These are phyloP conservation scores for Aureobasidium lini DNA, from an alignment of 2,329 filamentous ascomycete species.

Conservation along the genomic window DNA sequence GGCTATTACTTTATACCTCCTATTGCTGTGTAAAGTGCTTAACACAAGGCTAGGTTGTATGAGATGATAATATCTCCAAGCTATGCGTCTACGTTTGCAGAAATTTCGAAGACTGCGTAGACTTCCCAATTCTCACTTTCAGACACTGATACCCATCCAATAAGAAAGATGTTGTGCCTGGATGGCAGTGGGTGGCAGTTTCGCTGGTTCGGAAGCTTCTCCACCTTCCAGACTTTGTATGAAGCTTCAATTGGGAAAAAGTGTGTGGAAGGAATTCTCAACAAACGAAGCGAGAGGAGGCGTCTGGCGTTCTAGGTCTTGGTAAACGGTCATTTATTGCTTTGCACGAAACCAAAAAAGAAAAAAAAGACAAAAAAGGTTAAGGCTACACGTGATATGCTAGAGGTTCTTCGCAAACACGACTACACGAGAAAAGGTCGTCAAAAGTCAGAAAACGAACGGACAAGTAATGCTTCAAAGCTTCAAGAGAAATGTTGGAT, in stretches of 20 bases:
- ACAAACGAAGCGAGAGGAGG: neutral
- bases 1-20: neutral
- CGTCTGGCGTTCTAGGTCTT: neutral
- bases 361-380: too few species aligned
- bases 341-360: neutral
- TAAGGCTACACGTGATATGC: too few species aligned
- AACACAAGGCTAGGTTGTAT: too few species aligned
- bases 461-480: neutral
- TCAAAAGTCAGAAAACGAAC: too few species aligned
- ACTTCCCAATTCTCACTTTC: too few species aligned
- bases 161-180: neutral
- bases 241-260: neutral
- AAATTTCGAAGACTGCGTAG: too few species aligned
- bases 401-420: too few species aligned
- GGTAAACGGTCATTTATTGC: conserved; percentile 1
- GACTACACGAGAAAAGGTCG: too few species aligned
- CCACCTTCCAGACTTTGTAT: neutral
- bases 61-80: too few species aligned
- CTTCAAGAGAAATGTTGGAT: neutral
- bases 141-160: too few species aligned
- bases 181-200: neutral
- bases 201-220: neutral
- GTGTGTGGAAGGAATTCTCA: neutral
- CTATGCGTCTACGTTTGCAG: too few species aligned
- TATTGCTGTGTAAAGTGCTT: too few species aligned